Conservation (phyloP, 805 yeast genomes). For the Wickerhamiella australiensis region DNA sequence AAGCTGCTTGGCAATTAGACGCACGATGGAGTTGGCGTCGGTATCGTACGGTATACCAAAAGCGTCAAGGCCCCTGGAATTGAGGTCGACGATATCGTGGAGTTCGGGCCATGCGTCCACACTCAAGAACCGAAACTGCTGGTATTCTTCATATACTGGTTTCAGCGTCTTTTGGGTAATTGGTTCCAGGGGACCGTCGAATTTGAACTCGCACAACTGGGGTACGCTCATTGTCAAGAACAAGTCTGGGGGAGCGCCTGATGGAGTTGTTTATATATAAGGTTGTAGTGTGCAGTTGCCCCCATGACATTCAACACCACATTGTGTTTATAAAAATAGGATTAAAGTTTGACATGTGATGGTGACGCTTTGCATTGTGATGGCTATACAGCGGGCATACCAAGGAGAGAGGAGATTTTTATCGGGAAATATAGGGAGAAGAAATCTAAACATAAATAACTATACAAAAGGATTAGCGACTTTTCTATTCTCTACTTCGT, state of each 20-base stretch:
- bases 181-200: background rate
- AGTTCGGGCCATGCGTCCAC: conserved; percentile 10
- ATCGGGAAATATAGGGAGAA: too few relatives aligned
- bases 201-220: background rate
- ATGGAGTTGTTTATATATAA: too few relatives aligned
- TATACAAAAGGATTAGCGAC: conserved; percentile 70
- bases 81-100: background rate
- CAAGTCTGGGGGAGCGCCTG: too few relatives aligned
- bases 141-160: background rate
- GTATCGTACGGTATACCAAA: background rate
- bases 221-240: background rate
- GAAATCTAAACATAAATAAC: conserved; percentile 18
- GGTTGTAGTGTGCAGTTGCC: too few relatives aligned
- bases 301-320: too few relatives aligned
- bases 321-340: too few relatives aligned
- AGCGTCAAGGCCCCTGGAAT: background rate
- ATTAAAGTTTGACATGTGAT: background rate
- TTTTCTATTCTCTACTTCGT: conserved; percentile 65
- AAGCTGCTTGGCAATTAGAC: background rate
- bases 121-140: conserved; percentile 1
- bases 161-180: background rate
- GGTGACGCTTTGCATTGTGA: background rate
- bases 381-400: too few relatives aligned
- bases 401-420: too few relatives aligned
- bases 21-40: background rate